Percentiles rank a stretch among this genome's conserved stretches.
phyloP scores from a whole-genome alignment of 2,329 filamentous ascomycete species.

The Penicillium sp. region DNA sequence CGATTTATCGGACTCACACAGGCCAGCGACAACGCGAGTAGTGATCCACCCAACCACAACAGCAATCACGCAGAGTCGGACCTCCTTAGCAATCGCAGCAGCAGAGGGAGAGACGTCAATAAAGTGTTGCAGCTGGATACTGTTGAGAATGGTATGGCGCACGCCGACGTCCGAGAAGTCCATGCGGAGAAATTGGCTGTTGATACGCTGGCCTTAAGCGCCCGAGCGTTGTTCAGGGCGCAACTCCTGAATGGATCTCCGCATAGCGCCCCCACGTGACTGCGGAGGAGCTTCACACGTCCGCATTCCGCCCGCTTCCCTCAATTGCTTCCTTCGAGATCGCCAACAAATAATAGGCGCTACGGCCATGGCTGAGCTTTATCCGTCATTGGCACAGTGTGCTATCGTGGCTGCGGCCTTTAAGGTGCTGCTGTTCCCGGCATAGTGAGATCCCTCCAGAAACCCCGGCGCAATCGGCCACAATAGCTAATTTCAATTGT shows the following conservation, averaged over 20 bases:
- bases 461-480: not conserved
- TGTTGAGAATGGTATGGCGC: conserved; percentile 52
- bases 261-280: conserved; percentile 29
- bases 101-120: conserved; percentile 59
- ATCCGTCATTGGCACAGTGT: conserved; percentile 65
- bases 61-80: conserved; percentile 58
- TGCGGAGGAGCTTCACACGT: conserved; percentile 27
- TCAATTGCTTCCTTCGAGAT: conserved; percentile 4
- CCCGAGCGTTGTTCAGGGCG: conserved; percentile 6
- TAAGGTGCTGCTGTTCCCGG: conserved; percentile 31
- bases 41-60: conserved; percentile 56
- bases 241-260: conserved; percentile 32
- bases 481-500: conserved; percentile 11
- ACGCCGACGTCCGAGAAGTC: conserved; percentile 52
- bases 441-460: conserved; percentile 25
- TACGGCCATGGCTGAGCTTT: conserved; percentile 72
- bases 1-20: conserved; percentile 34
- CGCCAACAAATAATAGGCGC: conserved; percentile 29
- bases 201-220: conserved; percentile 34
- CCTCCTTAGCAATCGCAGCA: conserved; percentile 57
- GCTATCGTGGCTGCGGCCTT: conserved; percentile 29
- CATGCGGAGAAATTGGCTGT: conserved; percentile 38
- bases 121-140: conserved; percentile 56
- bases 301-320: conserved; percentile 23
- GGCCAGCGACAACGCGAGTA: conserved; percentile 44